These are phyloP conservation scores for Lonicera japonica DNA, from an alignment of 129 eudicot genomes.

Conservation along the genomic window DNA sequence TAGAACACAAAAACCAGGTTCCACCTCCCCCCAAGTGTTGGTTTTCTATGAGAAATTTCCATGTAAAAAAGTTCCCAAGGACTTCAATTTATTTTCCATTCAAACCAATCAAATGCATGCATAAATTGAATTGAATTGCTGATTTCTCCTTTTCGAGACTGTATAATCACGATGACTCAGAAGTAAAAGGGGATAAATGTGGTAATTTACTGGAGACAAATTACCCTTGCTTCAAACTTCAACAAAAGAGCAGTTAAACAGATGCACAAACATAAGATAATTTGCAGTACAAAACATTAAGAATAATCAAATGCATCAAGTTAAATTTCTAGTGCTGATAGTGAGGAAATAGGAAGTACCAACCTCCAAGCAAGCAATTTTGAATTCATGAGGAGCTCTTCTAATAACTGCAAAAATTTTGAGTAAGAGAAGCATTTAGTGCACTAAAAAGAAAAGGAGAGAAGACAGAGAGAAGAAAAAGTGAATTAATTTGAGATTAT, in stretches of 20 bases:
- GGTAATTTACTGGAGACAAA: background rate
- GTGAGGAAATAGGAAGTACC: conserved; percentile 12
- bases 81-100: no score
- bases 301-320: background rate
- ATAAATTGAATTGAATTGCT: no score
- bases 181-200: no score
- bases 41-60: no score
- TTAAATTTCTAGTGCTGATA: no score
- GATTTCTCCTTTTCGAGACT: no score
- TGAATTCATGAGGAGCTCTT: conserved; percentile 99
- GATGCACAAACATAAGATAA: background rate
- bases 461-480: no score
- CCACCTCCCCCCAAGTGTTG: no score
- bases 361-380: conserved; percentile 96
- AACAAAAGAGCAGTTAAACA: background rate
- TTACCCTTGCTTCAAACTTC: background rate
- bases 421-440: background rate
- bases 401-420: conserved; percentile 69
- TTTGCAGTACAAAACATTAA: background rate
- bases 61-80: no score
- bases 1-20: no score
- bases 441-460: background rate
- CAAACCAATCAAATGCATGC: no score
- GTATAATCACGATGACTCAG: background rate
- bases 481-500: background rate